phyloP scores from a whole-genome alignment of 2,329 filamentous ascomycete genomes.

The Venturia nashicola region DNA sequence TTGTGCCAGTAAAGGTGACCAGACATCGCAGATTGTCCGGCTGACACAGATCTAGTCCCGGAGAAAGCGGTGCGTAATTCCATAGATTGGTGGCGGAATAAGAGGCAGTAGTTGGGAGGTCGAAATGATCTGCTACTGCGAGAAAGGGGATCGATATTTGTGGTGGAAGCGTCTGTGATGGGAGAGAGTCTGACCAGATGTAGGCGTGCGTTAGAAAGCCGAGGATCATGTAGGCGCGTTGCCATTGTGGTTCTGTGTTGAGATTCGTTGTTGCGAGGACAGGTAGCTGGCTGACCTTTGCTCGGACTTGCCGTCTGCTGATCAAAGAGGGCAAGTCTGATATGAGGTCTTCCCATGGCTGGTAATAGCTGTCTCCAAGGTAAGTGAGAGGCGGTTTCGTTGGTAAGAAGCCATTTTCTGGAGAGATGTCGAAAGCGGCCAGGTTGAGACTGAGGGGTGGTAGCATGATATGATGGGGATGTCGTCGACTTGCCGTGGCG shows the following conservation, averaged over 20 bases:
- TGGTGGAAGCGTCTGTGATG: constrained; percentile 18
- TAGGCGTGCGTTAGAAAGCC: constrained; percentile 65
- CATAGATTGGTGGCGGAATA: constrained; percentile 23
- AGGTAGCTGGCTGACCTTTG: constrained; percentile 59
- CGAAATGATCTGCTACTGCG: constrained; percentile 18
- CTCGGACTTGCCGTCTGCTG: constrained; percentile 60
- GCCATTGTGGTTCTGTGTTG: constrained; percentile 70
- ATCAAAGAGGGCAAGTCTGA: constrained; percentile 66
- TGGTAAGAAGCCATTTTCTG: constrained; percentile 68
- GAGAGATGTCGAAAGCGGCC: neutral
- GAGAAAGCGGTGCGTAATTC: constrained; percentile 18
- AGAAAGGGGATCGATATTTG: constrained; percentile 21
- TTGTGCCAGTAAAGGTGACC: constrained; percentile 21
- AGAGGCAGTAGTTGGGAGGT: constrained; percentile 22
- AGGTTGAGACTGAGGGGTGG: neutral
- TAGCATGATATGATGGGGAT: neutral
- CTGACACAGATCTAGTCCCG: constrained; percentile 16
- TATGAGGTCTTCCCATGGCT: constrained; percentile 72
- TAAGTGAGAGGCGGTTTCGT: constrained; percentile 57
- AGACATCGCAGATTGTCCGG: constrained; percentile 20
- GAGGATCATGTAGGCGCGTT: constrained; percentile 61
- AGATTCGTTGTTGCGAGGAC: constrained; percentile 63
- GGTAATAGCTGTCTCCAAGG: constrained; percentile 73
- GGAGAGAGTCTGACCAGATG: constrained; percentile 56
- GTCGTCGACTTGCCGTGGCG: too few relatives aligned